Percentiles rank a stretch among this genome's conserved stretches.
Conservation (phyloP, 805 yeast genomes). For the Danielia oregonensis region DNA sequence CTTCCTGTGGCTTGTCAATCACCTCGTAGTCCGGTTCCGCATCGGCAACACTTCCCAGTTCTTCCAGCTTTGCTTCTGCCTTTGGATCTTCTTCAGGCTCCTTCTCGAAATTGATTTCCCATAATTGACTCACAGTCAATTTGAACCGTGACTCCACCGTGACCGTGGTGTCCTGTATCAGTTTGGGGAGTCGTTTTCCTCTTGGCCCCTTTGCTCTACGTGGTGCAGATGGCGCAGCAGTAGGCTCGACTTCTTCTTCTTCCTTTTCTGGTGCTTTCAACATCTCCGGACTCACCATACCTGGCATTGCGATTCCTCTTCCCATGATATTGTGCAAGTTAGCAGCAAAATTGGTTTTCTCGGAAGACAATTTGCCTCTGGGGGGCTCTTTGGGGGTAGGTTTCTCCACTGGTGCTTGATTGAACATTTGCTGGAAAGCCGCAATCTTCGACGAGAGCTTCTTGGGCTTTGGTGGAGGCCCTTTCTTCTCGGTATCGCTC, state of each 20-base stretch:
- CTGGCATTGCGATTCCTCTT: constrained; percentile 48
- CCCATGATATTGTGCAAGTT: constrained; percentile 58
- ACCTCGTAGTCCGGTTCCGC: constrained; percentile 1
- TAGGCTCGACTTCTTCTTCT: not conserved
- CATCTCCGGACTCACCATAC: constrained; percentile 46
- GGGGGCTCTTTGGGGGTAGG: constrained; percentile 5
- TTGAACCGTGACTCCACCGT: constrained; percentile 33
- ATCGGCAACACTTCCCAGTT: no score
- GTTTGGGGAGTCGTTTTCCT: constrained; percentile 64
- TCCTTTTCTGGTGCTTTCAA: constrained; percentile 10
- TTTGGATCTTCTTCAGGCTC: not conserved
- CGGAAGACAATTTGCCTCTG: constrained; percentile 26
- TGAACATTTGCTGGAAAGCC: constrained; percentile 75
- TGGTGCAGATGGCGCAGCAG: not conserved
- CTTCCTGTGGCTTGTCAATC: not conserved
- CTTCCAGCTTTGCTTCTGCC: not conserved
- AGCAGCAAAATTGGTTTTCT: constrained; percentile 49
- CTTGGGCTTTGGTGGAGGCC: constrained; percentile 68
- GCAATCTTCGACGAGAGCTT: constrained; percentile 77
- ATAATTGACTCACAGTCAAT: constrained; percentile 30
- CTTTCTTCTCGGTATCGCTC: constrained; percentile 10
- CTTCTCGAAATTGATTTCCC: constrained; percentile 26
- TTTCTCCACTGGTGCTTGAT: constrained; percentile 20
- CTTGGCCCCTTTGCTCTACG: constrained; percentile 69
- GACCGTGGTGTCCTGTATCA: constrained; percentile 41